phyloP scores from a whole-genome alignment of 495 filamentous ascomycete genomes.

The Melanomma pulvis-pyrius region DNA sequence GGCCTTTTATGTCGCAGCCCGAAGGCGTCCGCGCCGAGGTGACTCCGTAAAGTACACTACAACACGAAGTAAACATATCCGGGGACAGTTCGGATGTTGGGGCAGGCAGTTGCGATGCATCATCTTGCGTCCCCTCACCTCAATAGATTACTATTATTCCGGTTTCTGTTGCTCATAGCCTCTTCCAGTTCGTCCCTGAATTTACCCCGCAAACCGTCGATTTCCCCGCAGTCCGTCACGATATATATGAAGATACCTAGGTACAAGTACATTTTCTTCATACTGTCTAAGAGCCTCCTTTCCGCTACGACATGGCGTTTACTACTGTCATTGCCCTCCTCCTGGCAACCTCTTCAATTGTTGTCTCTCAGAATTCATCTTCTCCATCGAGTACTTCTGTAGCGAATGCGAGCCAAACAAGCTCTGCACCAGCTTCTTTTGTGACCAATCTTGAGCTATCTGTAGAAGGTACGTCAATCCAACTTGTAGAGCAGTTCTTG shows the following conservation, averaged over 20 bases:
- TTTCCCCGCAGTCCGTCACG: conserved; percentile 11
- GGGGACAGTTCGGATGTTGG: neutral
- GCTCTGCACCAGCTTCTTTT: conserved; percentile 4
- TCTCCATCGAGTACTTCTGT: neutral
- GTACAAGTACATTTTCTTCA: conserved; percentile 3
- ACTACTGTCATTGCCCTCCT: neutral
- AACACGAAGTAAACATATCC: neutral
- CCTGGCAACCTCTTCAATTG: neutral
- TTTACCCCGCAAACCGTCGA: conserved; percentile 2
- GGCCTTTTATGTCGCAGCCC: too few species aligned
- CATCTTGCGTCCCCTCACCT: neutral
- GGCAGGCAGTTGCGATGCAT: neutral
- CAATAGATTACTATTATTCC: neutral
- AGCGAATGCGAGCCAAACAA: conserved; percentile 15
- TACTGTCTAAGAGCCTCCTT: neutral
- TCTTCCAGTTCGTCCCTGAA: conserved; percentile 1
- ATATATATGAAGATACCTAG: conserved; percentile 2
- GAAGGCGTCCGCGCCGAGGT: neutral
- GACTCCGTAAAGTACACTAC: neutral
- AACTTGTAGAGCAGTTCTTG: neutral
- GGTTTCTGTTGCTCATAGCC: neutral
- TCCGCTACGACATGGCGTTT: neutral
- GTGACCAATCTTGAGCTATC: conserved; percentile 20
- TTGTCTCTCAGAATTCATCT: conserved; percentile 4
- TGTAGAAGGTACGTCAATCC: conserved; percentile 14